Evolutionary conservation across 106 monocot species (phyloP).

Genomic region (Dioscorea alata): DNA sequence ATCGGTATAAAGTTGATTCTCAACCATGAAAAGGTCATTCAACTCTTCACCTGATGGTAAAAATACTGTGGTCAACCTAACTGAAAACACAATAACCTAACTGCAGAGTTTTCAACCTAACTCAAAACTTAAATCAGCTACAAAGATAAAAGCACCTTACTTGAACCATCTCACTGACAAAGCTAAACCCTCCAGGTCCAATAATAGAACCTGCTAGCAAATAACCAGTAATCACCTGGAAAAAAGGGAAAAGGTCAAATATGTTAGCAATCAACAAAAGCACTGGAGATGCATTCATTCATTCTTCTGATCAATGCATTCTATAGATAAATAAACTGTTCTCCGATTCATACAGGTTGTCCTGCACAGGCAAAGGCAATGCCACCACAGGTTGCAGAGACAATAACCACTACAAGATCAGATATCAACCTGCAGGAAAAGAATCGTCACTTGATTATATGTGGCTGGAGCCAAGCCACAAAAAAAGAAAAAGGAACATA

Average conservation of each 20-base stretch:
- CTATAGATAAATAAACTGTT: background rate
- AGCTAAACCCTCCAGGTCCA: slow-evolving; percentile 85
- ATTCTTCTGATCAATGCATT: background rate
- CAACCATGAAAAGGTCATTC: no score
- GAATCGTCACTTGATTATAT: background rate
- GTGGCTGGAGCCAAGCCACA: background rate
- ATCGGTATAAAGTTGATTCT: no score
- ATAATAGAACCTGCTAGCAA: slow-evolving; percentile 84
- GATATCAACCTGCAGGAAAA: slow-evolving; percentile 70
- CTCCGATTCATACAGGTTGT: slow-evolving; percentile 56
- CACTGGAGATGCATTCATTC: background rate
- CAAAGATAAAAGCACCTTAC: slow-evolving; percentile 35
- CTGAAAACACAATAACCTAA: no score
- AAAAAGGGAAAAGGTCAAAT: background rate
- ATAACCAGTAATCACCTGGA: slow-evolving; percentile 90
- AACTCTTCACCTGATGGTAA: no score
- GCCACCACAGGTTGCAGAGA: slow-evolving; percentile 75
- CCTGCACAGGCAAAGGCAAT: slow-evolving; percentile 96
- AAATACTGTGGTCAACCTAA: no score
- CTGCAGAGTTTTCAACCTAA: no score
- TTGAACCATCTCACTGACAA: slow-evolving; percentile 98
- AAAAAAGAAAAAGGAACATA: background rate
- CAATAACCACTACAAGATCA: slow-evolving; percentile 88
- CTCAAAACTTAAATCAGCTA: no score
- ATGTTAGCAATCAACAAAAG: background rate